A percentile compares a stretch with the other conserved stretches of the same genome.
These are phyloP conservation scores for Gynochthodes officinalis DNA, from an alignment of 257 asterid genomes.

Conservation along the genomic window DNA sequence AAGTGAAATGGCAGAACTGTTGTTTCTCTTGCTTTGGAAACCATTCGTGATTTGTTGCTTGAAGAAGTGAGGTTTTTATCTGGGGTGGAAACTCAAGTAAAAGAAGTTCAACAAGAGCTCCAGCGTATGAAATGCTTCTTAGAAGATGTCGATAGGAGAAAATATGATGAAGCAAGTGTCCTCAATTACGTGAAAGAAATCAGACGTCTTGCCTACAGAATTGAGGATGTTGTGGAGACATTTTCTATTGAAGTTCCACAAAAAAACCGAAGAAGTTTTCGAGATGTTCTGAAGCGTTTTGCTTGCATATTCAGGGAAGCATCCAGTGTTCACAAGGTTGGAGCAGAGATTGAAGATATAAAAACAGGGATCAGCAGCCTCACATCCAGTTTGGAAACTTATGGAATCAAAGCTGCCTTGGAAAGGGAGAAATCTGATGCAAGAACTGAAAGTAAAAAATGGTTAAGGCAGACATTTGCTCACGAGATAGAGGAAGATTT, in stretches of 20 bases:
- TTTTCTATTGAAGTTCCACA: background rate
- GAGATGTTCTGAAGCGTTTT: background rate
- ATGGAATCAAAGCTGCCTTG: background rate
- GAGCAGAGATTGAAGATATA: background rate
- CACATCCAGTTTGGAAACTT: background rate
- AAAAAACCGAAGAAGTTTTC: background rate
- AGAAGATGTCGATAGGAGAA: constrained; percentile 2
- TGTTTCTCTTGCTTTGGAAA: constrained; percentile 2
- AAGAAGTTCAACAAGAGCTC: constrained; percentile 1
- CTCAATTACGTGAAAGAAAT: constrained; percentile 4
- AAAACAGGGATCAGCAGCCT: background rate
- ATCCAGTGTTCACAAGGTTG: background rate
- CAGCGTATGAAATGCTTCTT: constrained; percentile 8
- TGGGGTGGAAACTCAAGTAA: constrained; percentile 1
- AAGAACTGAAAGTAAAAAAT: background rate
- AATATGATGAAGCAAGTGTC: background rate
- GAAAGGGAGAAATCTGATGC: background rate
- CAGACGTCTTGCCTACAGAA: background rate
- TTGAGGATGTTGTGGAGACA: background rate
- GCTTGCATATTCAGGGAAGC: background rate
- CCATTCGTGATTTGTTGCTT: constrained; percentile 2
- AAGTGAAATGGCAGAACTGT: constrained; percentile 12
- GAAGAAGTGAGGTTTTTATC: constrained; percentile 13
- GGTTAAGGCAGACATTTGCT: constrained; percentile 5
- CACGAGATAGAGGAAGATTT: constrained; percentile 12